Base-by-base conservation (phyloP, 2,329 filamentous ascomycete species). In the Dactylellina drechsleri region DNA sequence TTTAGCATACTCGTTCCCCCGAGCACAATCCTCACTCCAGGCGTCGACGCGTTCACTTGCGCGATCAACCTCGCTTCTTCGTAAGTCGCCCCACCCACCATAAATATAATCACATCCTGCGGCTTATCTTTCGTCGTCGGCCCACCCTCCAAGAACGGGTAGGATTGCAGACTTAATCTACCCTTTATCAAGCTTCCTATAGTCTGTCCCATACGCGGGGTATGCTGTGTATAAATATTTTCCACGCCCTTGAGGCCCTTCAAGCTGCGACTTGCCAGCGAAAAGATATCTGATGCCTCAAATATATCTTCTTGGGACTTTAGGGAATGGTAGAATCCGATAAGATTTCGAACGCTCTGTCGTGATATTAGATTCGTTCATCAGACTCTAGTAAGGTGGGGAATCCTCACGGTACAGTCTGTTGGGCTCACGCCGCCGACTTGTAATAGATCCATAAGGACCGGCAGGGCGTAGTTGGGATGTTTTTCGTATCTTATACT, bases 221-320 rank as follows among this genome's bases (percentile, higher is more conserved):
- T 96, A 82, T 99, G 95, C 81, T 99, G 96, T 0, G 95, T 99
- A 82, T 99, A 99, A 28, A 99, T 95, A 79, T 99, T 99, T 82
- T 99, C 96, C 0, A 99, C 95, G 1, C 95, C 95, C 80, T 98
- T 97, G 13, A 99, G 85, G 0, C 95, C 95, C 80, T 96, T 97
- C 82, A 99, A 93, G 4, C 93, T 89, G 80, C 90, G 92, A 45
- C 92, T 87, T 10, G 93, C 93, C 12, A 92, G 92, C 0, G 92
- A 92, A 82, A 99, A 97, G 77, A 99, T 94, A 3, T 92, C 94
- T 0, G 90, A 88, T 0, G 92, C 91, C 80, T 98, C 93, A 79
- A 99, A 98, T 5, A 98, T 88, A 78, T 98, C 94, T 7, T 91
- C 88, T 80, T 96, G 93, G 4, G 71, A 79, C 45, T 77, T 78